Conservation (phyloP, 306 rosid genomes). For the Lagenaria siceraria region DNA sequence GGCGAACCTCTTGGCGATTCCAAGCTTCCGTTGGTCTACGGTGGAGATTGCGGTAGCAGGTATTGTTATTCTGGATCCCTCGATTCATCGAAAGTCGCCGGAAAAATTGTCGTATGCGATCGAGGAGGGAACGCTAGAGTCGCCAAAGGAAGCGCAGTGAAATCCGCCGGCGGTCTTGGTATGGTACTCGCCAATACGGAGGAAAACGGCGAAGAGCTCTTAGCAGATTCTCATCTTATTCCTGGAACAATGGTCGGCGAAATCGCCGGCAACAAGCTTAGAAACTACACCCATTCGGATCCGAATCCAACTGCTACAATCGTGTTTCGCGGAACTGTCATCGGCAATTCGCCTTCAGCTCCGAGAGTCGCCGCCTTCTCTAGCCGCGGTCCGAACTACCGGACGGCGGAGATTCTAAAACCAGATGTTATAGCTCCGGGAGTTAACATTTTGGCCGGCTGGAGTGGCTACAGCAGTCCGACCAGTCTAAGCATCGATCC, state of each 20-base stretch:
- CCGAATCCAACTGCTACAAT: slow-evolving; percentile 45
- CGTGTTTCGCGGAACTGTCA: slow-evolving; percentile 55
- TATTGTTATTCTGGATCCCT: slow-evolving; percentile 39
- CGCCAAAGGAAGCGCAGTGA: slow-evolving; percentile 65
- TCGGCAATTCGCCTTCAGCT: slow-evolving; percentile 57
- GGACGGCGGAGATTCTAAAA: slow-evolving; percentile 65
- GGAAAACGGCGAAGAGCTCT: slow-evolving; percentile 63
- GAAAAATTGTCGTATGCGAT: slow-evolving; percentile 83
- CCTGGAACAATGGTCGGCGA: slow-evolving; percentile 82
- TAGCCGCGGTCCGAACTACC: slow-evolving; percentile 70
- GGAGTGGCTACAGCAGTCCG: slow-evolving; percentile 71
- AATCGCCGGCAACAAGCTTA: slow-evolving; percentile 48
- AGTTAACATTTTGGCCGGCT: slow-evolving; percentile 77
- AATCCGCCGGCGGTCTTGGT: slow-evolving; percentile 60
- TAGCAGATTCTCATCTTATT: slow-evolving; percentile 68
- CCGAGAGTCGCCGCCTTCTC: slow-evolving; percentile 81
- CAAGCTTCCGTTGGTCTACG: slow-evolving; percentile 55
- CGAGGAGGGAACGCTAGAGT: slow-evolving; percentile 81
- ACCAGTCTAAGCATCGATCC: slow-evolving; percentile 68
- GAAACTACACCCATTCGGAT: slow-evolving; percentile 27
- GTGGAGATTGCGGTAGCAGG: slow-evolving; percentile 35
- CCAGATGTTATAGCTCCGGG: slow-evolving; percentile 96
- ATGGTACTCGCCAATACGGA: slow-evolving; percentile 52
- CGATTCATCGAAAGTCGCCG: slow-evolving; percentile 33
- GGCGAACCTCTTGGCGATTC: slow-evolving; percentile 35